phyloP scores from a whole-genome alignment of 257 asterid genomes.

The Penstemon newberryi region DNA sequence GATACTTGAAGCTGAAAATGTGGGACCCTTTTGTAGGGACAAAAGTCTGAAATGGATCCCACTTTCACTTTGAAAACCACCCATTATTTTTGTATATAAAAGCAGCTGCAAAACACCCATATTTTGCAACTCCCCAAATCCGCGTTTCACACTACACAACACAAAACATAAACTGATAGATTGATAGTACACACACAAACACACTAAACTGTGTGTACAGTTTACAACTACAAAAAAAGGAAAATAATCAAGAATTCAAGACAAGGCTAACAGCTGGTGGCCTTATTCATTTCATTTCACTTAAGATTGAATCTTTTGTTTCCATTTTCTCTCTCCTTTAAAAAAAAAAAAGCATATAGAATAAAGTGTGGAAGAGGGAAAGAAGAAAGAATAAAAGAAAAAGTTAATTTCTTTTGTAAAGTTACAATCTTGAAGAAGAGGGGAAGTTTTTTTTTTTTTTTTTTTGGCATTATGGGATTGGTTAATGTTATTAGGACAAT shows the following conservation, averaged over 20 bases:
- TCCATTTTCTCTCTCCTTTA: conserved; percentile 30
- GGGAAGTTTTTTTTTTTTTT: background rate
- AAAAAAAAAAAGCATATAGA: conserved; percentile 38
- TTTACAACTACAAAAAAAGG: conserved; percentile 3
- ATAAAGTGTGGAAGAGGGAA: conserved; percentile 44
- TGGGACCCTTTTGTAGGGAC: conserved; percentile 22
- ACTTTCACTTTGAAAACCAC: conserved; percentile 35
- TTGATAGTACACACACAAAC: conserved; percentile 21
- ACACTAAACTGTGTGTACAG: conserved; percentile 30
- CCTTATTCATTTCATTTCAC: conserved; percentile 19
- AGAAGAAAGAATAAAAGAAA: conserved; percentile 20
- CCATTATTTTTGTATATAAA: conserved; percentile 39
- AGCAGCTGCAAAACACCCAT: conserved; percentile 48
- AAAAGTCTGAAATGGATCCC: conserved; percentile 34
- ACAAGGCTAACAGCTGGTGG: conserved; percentile 42
- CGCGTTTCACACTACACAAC: conserved; percentile 19
- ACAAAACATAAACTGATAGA: background rate
- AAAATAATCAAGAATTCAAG: conserved; percentile 19
- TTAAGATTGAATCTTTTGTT: conserved; percentile 34
- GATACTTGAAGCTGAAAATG: background rate
- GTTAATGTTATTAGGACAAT: conserved; percentile 22
- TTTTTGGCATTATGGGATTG: conserved; percentile 40
- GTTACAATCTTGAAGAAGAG: conserved; percentile 31
- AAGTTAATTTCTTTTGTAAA: conserved; percentile 33
- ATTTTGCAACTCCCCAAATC: conserved; percentile 21